Percentiles rank a stretch among this genome's conserved stretches.
These are phyloP conservation scores for Polysphondylium violaceum DNA, from an alignment of 78 protist genomes.

Conservation along the genomic window DNA sequence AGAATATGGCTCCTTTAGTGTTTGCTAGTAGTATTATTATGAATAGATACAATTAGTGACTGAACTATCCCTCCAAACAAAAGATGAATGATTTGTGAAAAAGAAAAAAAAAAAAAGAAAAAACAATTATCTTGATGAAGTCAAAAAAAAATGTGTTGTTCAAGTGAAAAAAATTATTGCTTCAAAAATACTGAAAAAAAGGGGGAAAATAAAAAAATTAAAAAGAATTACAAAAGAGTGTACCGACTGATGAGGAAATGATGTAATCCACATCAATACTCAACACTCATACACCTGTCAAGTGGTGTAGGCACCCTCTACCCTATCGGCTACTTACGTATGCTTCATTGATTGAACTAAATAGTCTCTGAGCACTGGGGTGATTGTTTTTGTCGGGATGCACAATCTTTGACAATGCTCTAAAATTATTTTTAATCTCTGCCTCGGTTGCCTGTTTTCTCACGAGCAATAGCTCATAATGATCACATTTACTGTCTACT, in stretches of 20 bases:
- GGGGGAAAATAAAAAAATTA: neutral
- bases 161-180: neutral
- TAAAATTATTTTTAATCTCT: neutral
- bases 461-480: neutral
- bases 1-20: neutral
- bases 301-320: too few relatives aligned
- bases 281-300: too few relatives aligned
- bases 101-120: neutral
- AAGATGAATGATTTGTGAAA: neutral
- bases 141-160: neutral
- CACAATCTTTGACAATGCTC: neutral
- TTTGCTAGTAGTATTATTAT: neutral
- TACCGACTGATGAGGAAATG: too few relatives aligned
- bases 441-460: neutral
- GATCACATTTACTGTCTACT: neutral
- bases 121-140: too few relatives aligned
- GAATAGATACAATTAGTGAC: neutral
- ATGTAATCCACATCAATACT: too few relatives aligned
- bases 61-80: neutral
- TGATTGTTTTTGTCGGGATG: conserved; percentile 5
- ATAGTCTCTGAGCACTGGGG: neutral
- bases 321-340: too few relatives aligned
- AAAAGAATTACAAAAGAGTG: too few relatives aligned
- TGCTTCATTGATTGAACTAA: conserved; percentile 1
- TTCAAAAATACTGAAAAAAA: neutral